A percentile compares a stretch with the other conserved stretches of the same genome.
These are phyloP conservation scores for Aureobasidium vineae DNA, from an alignment of 2,329 filamentous ascomycete genomes.

Conservation along the genomic window DNA sequence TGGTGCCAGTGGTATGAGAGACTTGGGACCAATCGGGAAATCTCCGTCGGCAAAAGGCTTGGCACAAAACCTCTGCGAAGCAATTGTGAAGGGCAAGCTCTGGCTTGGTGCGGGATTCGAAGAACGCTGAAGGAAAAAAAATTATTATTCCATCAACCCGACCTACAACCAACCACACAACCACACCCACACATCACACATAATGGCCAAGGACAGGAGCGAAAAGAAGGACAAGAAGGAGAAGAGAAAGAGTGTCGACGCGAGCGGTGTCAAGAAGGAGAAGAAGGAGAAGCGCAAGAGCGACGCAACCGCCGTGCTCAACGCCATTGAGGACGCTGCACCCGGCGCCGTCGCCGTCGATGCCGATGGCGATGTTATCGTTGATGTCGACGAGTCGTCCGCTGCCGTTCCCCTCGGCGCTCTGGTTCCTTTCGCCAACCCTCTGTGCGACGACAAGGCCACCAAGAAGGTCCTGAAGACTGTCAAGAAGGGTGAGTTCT, in stretches of 20 bases:
- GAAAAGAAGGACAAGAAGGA: conserved; percentile 43
- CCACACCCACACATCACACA: conserved; percentile 24
- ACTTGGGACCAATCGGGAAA: conserved; percentile 10
- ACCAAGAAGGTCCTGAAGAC: conserved; percentile 65
- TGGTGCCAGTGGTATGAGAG: neutral
- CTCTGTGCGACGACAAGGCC: conserved; percentile 75
- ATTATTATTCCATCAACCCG: neutral
- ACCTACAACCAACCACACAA: neutral
- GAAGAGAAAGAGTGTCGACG: conserved; percentile 39
- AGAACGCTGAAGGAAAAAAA: conserved; percentile 10
- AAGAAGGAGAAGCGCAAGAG: conserved; percentile 65
- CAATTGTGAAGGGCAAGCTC: conserved; percentile 6
- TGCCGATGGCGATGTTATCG: conserved; percentile 40
- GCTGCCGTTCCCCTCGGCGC: conserved; percentile 48
- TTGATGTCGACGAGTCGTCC: conserved; percentile 35
- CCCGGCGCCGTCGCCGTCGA: conserved; percentile 46
- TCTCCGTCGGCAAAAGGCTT: conserved; percentile 13
- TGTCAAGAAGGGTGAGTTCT: conserved; percentile 57
- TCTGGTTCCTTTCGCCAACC: conserved; percentile 79
- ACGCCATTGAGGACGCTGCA: conserved; percentile 60
- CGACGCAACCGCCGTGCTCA: conserved; percentile 61
- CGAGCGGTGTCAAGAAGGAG: conserved; percentile 40
- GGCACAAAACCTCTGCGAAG: conserved; percentile 18
- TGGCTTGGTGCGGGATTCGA: neutral
- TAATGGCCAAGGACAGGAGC: conserved; percentile 43